Evolutionary conservation across 164 flowering plant genomes (phyloP).

Genomic region (Chloranthus sessilifolius): DNA sequence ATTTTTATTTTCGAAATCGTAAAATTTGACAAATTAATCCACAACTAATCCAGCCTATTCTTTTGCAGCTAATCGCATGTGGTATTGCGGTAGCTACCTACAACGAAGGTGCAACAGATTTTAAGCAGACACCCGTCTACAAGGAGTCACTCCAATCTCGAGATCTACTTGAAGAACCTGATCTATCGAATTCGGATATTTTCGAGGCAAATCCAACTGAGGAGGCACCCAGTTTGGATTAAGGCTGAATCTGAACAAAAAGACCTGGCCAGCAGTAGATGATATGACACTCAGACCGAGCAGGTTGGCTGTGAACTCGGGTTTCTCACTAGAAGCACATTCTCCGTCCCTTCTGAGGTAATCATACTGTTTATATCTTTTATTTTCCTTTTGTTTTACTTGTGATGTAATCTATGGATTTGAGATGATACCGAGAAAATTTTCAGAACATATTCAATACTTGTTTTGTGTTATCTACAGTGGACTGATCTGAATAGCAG

Average conservation of each 20-base stretch:
- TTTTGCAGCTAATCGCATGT: constrained; percentile 62
- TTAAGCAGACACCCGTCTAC: constrained; percentile 79
- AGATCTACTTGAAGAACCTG: constrained; percentile 76
- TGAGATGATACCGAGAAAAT: constrained; percentile 1
- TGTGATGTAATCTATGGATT: constrained; percentile 1
- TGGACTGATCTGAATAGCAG: too few species aligned
- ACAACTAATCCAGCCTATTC: neutral
- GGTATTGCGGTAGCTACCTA: constrained; percentile 83
- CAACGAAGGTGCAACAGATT: constrained; percentile 94
- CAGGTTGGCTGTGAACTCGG: too few species aligned
- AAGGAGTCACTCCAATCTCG: constrained; percentile 72
- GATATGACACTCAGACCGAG: constrained; percentile 5
- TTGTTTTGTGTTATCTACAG: too few species aligned
- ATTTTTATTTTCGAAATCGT: too few species aligned
- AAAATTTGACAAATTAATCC: neutral
- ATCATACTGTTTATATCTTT: constrained; percentile 6
- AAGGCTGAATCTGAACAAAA: too few species aligned
- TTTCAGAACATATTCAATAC: too few species aligned
- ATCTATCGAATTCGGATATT: constrained; percentile 62
- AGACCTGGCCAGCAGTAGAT: constrained; percentile 1
- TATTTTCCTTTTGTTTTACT: constrained; percentile 1
- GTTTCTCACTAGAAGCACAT: neutral
- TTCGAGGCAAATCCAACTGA: constrained; percentile 94
- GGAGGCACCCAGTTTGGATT: constrained; percentile 90
- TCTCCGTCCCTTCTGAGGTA: constrained; percentile 5